Base-by-base conservation (phyloP, 176 grass and related monocot genomes). In the Aegilops speltoides region DNA sequence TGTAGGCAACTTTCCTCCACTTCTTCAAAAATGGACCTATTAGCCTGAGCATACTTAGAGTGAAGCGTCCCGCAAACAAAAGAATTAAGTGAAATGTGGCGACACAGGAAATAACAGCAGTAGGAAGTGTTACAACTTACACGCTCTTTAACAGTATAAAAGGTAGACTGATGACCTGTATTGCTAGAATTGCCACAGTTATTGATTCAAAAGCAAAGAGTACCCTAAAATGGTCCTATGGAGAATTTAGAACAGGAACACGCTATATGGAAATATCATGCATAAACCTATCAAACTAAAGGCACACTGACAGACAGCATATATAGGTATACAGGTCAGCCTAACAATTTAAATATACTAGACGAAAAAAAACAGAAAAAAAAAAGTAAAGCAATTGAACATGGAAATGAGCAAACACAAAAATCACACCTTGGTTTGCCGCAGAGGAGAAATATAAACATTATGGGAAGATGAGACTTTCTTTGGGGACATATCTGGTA, bases 401-500 rank as follows among this genome's bases (percentile, higher is more conserved):
- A 73, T 6, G 60, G 68, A 86, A 57, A 83, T 43, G 41, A 61
- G 57, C 59, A 71, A 25, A 64, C 63, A 64, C 63, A 78, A 36
- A 81, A 84, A 36, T n/a, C 41, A 69, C 36, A 95, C 96, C 96
- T 98, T 98, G 19, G 90, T 85, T 92, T 98, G 93, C n/a, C 91
- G 88, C 61, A 98, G 73, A 56, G 96, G 96, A 86, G 96, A 98
- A 31, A 96, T 92, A 85, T 91, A 98, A 73, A 98, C 82, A 91
- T 98, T 98, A 85, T 94, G 93, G 38, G 88, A 82, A 77, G 96
- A 83, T 73, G 96, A 98, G 16, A 98, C 91, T 92, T 98, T 98
- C 82, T 95, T 96, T 11, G 96, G 96, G 38, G 96, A 98, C 96
- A 98, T 92, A 84, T 94, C 96, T 80, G 96, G 96, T 79, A 98